Conservation (phyloP, 495 filamentous ascomycete genomes). For the Geoglossum glabrum region DNA sequence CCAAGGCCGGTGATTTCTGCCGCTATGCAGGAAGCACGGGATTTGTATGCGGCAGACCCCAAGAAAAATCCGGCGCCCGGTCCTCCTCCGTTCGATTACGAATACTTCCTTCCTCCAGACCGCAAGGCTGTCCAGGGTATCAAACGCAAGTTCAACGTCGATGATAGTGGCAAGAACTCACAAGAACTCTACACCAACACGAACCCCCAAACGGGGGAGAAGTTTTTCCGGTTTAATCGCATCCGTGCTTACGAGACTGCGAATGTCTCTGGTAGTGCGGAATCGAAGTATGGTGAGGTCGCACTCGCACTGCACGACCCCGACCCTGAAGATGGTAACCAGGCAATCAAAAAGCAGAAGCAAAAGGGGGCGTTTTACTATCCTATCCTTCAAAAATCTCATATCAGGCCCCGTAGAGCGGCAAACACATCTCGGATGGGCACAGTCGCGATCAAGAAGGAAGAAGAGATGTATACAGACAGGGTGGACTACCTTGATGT, state of each 20-base stretch:
- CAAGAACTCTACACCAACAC: constrained; percentile 42
- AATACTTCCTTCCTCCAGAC: constrained; percentile 53
- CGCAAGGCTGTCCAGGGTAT: constrained; percentile 35
- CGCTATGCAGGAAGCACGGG: constrained; percentile 25
- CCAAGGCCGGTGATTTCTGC: constrained; percentile 21
- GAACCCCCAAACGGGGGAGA: constrained; percentile 21
- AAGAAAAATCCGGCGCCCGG: constrained; percentile 36
- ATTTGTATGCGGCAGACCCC: constrained; percentile 43
- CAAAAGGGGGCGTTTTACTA: constrained; percentile 78
- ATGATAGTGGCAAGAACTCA: constrained; percentile 47
- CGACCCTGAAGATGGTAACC: constrained; percentile 17
- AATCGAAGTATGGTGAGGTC: constrained; percentile 33
- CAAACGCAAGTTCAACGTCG: constrained; percentile 49
- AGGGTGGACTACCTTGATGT: constrained; percentile 34
- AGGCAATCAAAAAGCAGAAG: constrained; percentile 19
- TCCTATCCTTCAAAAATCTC: constrained; percentile 53
- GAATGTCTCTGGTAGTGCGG: constrained; percentile 37
- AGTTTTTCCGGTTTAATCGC: constrained; percentile 51
- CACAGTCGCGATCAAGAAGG: constrained; percentile 21
- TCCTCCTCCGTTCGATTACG: constrained; percentile 49
- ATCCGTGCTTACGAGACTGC: constrained; percentile 71
- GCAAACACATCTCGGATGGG: constrained; percentile 29
- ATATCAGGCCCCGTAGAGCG: constrained; percentile 35
- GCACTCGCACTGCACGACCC: constrained; percentile 43
- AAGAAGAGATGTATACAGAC: constrained; percentile 14